Base-by-base conservation (phyloP, 116 monocot species). In the Trichopus zeylanicus region DNA sequence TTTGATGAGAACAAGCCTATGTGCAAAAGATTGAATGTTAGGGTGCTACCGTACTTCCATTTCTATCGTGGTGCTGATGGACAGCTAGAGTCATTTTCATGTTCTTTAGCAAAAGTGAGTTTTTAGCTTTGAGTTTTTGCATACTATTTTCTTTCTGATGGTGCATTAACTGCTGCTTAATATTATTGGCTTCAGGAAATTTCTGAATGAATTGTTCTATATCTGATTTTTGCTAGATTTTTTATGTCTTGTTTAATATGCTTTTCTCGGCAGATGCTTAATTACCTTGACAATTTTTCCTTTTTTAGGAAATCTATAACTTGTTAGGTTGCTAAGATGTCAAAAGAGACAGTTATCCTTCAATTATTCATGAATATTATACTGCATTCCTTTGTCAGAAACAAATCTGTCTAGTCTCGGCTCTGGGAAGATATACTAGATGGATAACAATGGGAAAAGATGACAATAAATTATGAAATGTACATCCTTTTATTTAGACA, bases 41-140 rank as follows among this genome's bases (percentile, higher is more conserved):
- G 75, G 60, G 87, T 90, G 27, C 97, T 97, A 63, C 97, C 97
- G 2, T 87, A 75, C 75, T 97, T 97, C 60, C 97, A 97, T 79
- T 97, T 97, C 67, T 97, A 97, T 56, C 90, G 97, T 57, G 97
- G 91, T 59, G 87, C 91, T 49, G 91, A 97, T 74, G 97, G 97
- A 28, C 67, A 46, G 56, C 62, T 97, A 69, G 97, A 91, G 47
- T 63, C 82, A 16, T 97, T 97, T 73, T 97, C 97, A 29, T 97
- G 97, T 64, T 91, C 91, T 11, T 62, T 97, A 46, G 84, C 91
- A 29, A 97, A 97, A 77, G 97, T 87, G 65, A 68, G 63, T 25
- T 16, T 11, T 20, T 42, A 39, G 10, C 46, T 9, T 6, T 22
- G n/a, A 49, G 9, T 22, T 49, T n/a, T 49, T 49, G 23, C 49